Base-by-base conservation (phyloP, 257 asterid genomes). In the Ophiorrhiza pumila region DNA sequence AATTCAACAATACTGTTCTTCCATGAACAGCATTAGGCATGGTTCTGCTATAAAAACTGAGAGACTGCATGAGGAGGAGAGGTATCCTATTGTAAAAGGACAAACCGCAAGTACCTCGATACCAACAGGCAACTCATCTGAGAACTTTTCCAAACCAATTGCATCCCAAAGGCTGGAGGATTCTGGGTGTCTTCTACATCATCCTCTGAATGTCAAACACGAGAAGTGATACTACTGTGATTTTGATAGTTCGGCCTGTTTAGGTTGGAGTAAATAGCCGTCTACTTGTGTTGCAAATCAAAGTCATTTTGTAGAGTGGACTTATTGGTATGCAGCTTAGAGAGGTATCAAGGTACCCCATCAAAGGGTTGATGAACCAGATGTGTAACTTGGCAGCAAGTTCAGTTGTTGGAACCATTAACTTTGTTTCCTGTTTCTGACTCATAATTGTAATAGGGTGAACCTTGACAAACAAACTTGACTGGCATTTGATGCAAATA, bases 171-270 rank as follows among this genome's bases (percentile, higher is more conserved):
- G n/a, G n/a, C 29, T 23, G 27, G 15, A 13, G 42, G 17, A 65
- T 15, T 4, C 60, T n/a, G 59, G 59, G 13, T n/a, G 15, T 25
- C 15, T 42, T 20, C 22, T 22, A 13, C 14, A n/a, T 34, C 46
- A 29, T 47, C 62, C 59, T 22, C 8, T 20, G 73, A 68, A 22
- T 49, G 73, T 53, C 31, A 68, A 68, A 52, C 11, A 34, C 32
- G 62, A 49, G 27, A 12, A 32, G 20, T 27, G 45, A 34, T 68
- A 31, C 45, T n/a, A 58, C 64, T 13, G 10, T 46, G 37, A 31
- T 29, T 7, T 45, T 10, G 56, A 66, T n/a, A n/a, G n/a, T n/a
- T n/a, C n/a, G n/a, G n/a, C n/a, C n/a, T n/a, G n/a, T n/a, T n/a
- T 37, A 64, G 42, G 7, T 41, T 6, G 4, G 10, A 4, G 32